phyloP scores from a whole-genome alignment of 495 filamentous ascomycete species.

The Podospora pseudopauciseta region DNA sequence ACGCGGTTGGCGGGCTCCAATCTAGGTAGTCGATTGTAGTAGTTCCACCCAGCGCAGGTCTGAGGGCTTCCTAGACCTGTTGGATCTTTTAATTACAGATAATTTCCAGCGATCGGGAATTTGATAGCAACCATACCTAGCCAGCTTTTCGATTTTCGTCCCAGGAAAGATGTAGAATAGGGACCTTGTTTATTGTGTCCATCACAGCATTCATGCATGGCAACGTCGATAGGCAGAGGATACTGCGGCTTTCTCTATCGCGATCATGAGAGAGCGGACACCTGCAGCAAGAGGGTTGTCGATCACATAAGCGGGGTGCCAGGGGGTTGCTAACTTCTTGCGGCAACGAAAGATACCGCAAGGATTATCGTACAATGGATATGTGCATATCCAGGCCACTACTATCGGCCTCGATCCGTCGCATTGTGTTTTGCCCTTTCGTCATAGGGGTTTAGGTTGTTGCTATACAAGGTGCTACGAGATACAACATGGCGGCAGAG shows the following conservation, averaged over 20 bases:
- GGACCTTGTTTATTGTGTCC: neutral
- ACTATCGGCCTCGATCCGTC: neutral
- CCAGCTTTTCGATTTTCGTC: neutral
- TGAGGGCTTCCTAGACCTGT: neutral
- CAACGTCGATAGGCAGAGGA: neutral
- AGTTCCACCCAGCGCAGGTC: neutral
- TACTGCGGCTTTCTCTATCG: slow-evolving; percentile 1
- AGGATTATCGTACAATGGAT: neutral
- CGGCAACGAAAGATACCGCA: neutral
- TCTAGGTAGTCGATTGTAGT: neutral
- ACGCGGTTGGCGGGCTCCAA: slow-evolving; percentile 5
- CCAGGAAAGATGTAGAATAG: neutral
- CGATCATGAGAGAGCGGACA: neutral
- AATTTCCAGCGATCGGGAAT: neutral
- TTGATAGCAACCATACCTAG: neutral
- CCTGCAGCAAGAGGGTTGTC: neutral
- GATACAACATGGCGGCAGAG: neutral
- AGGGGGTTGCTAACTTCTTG: neutral
- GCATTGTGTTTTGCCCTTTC: neutral
- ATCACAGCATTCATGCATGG: neutral
- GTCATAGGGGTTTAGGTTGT: neutral
- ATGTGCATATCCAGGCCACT: neutral
- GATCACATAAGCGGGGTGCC: slow-evolving; percentile 2
- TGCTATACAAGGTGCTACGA: neutral
- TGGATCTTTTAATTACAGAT: slow-evolving; percentile 4